A percentile compares a stretch with the other conserved stretches of the same genome.
phyloP scores from a whole-genome alignment of 768 basidiomycete species.

The Boletus reticuloceps region DNA sequence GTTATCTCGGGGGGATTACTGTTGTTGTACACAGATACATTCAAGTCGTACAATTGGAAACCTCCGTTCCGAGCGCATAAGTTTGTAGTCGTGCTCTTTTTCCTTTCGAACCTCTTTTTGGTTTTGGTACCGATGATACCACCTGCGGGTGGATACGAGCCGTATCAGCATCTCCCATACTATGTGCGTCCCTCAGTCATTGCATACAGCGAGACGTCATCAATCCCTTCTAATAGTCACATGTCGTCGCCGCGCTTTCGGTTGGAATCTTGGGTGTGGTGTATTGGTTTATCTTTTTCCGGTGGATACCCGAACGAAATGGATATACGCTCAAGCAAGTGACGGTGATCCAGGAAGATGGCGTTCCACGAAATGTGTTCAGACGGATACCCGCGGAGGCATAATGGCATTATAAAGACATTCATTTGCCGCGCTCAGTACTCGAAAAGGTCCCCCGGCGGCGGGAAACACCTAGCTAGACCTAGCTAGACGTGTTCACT shows the following conservation, averaged over 20 bases:
- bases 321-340: constrained; percentile 51
- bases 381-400: constrained; percentile 32
- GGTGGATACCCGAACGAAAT: constrained; percentile 46
- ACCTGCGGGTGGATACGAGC: constrained; percentile 47
- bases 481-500: no score
- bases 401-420: constrained; percentile 1
- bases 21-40: constrained; percentile 50
- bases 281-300: constrained; percentile 57
- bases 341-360: constrained; percentile 52
- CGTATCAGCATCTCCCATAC: constrained; percentile 62
- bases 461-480: no score
- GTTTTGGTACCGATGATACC: constrained; percentile 62
- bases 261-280: constrained; percentile 47
- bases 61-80: constrained; percentile 64
- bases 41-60: constrained; percentile 49
- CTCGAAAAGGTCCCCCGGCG: no score
- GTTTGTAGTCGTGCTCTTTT: constrained; percentile 49
- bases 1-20: constrained; percentile 61
- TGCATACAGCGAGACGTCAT: background rate
- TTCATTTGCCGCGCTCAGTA: background rate
- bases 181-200: constrained; percentile 46
- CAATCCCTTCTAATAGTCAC: constrained; percentile 37
- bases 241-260: constrained; percentile 44
- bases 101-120: constrained; percentile 64
- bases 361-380: constrained; percentile 55